phyloP scores from a whole-genome alignment of 441 rosid genomes.

The Jatropha podagrica region DNA sequence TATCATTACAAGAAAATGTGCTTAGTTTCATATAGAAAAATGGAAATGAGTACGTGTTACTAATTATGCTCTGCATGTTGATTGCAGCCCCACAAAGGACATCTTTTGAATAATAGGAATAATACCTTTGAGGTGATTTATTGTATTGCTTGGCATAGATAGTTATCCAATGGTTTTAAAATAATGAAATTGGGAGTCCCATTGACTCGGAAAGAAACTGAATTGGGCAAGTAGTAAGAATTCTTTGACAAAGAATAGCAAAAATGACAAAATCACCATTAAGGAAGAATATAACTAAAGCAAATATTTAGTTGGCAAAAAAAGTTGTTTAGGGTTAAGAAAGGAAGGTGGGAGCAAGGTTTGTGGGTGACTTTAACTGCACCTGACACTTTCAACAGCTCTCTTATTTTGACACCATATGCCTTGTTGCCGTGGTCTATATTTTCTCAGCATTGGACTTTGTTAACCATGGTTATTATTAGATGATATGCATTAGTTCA shows the following conservation, averaged over 20 bases:
- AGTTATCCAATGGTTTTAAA: not conserved
- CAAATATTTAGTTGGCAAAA: not conserved
- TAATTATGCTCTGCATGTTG: constrained; percentile 9
- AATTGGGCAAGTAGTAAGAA: not conserved
- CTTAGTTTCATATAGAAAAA: constrained; percentile 11
- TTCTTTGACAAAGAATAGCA: not conserved
- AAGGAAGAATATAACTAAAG: not conserved
- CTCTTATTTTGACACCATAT: not conserved
- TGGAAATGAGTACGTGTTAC: constrained; percentile 4
- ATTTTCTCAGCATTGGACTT: constrained; percentile 8
- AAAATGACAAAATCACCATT: not conserved
- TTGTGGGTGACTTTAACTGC: not conserved
- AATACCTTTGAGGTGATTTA: constrained; percentile 2
- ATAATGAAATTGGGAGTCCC: not conserved
- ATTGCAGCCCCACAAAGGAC: constrained; percentile 1
- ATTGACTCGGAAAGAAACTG: not conserved
- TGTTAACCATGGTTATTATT: constrained; percentile 1
- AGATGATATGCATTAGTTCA: constrained; percentile 2
- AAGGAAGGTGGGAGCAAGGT: not conserved
- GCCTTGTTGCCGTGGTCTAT: not conserved
- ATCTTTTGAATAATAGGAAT: not conserved
- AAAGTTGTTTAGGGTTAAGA: not conserved
- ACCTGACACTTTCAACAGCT: not conserved
- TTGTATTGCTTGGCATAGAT: not conserved
- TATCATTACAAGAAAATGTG: constrained; percentile 10